Percentiles rank a stretch among this genome's conserved stretches.
These are phyloP conservation scores for Phytopythium litorale DNA, from an alignment of 352 stramenopile genomes.

Conservation along the genomic window DNA sequence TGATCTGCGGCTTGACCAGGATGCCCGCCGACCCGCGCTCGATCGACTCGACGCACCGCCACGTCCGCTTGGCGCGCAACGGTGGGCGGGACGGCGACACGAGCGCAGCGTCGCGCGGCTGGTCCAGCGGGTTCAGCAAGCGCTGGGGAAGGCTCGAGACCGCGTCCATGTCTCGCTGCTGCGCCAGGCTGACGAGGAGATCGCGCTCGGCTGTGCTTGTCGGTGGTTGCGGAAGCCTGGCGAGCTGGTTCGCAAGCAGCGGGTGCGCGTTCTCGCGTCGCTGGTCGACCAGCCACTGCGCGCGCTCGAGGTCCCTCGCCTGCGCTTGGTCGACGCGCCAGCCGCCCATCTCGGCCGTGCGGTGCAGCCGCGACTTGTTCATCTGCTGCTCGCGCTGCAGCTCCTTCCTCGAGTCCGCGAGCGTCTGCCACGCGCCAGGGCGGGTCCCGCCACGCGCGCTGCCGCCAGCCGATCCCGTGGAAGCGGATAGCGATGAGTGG, in stretches of 20 bases:
- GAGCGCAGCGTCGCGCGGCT: constrained; percentile 37
- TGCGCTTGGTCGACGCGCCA: constrained; percentile 71
- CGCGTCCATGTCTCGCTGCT: constrained; percentile 35
- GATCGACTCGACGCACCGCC: constrained; percentile 84
- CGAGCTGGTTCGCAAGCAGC: constrained; percentile 45
- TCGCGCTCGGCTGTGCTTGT: neutral
- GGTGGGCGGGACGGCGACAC: constrained; percentile 64
- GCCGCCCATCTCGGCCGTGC: constrained; percentile 65
- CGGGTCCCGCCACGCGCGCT: constrained; percentile 3
- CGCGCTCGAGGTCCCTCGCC: constrained; percentile 43
- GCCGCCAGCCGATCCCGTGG: constrained; percentile 9
- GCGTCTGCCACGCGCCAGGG: constrained; percentile 34
- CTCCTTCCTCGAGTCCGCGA: constrained; percentile 72
- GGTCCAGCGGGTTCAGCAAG: constrained; percentile 60
- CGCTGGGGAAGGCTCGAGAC: constrained; percentile 61
- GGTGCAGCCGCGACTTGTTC: constrained; percentile 69
- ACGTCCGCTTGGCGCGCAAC: constrained; percentile 80
- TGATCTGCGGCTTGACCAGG: constrained; percentile 90
- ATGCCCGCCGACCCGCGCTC: constrained; percentile 70
- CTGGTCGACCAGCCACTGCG: constrained; percentile 57
- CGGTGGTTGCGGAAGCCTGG: constrained; percentile 11
- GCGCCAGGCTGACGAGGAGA: constrained; percentile 20
- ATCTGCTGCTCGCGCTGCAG: constrained; percentile 81
- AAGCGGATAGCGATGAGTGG: constrained; percentile 22
- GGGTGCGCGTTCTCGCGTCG: constrained; percentile 56